Conservation (phyloP, 768 basidiomycete genomes). For the Hortiboletus campestris region DNA sequence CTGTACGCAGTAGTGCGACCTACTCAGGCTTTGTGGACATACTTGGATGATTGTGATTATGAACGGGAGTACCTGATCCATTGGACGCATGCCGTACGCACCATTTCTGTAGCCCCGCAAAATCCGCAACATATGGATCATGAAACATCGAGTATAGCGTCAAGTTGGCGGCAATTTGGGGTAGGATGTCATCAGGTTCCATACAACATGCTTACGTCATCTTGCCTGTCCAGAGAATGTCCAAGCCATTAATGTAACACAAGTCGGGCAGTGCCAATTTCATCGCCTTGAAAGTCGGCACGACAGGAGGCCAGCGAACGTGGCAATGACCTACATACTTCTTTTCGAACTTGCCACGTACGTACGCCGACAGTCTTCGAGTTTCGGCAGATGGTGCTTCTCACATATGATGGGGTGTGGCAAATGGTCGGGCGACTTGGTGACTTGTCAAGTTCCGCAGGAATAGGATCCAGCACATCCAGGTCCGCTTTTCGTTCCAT, state of each 20-base stretch:
- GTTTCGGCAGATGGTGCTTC: too few relatives aligned
- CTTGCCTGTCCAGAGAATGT: neutral
- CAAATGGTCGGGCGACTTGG: neutral
- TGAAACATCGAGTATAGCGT: too few relatives aligned
- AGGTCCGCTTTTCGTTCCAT: too few relatives aligned
- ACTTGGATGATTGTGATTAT: neutral
- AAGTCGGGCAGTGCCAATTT: neutral
- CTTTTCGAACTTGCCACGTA: neutral
- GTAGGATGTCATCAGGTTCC: neutral
- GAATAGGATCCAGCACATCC: too few relatives aligned
- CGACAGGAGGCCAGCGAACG: neutral
- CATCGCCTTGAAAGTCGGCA: neutral
- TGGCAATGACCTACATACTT: neutral
- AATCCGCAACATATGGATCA: too few relatives aligned
- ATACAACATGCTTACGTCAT: neutral
- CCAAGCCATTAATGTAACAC: neutral
- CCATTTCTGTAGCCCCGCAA: neutral
- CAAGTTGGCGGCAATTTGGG: neutral
- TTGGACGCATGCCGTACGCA: neutral
- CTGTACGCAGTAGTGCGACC: too few relatives aligned
- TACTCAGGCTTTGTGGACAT: neutral
- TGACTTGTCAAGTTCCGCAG: neutral
- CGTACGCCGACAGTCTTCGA: neutral
- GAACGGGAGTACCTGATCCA: neutral
- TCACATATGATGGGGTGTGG: too few relatives aligned